Base-by-base conservation (phyloP, 306 rosid genomes). In the Cucurbita argyrosperma region DNA sequence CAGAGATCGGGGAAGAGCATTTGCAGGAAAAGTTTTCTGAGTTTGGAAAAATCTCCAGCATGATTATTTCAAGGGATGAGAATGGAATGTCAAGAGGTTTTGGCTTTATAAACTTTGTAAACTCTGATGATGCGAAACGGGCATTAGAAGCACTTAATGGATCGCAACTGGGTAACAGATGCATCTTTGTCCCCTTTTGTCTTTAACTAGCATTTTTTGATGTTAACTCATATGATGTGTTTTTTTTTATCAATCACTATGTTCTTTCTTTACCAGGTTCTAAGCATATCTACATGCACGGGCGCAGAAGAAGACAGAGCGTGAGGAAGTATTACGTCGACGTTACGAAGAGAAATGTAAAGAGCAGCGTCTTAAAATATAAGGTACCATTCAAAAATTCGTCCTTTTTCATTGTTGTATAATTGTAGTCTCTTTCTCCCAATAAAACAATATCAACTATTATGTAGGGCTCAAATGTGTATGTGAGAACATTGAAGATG, bases 241-340 rank as follows among this genome's bases (percentile, higher is more conserved):
- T 74, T 18, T 43, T 43, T 19, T 62, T 72, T 62, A 53, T 43
- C 42, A n/a, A n/a, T 68, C 30, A 77, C 54, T 39, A 21, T 49
- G 79, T 69, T 59, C 68, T 74, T 81, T 38, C 76, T 40, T 71
- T 45, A 79, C 72, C 81, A 92, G 96, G 96, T 75, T 87, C 96
- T 72, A 86, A 87, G 87, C 67, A 72, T 83, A 88, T 92, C 26
- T 92, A 88, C 70, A 96, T 88, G 91, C 92, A 51, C 84, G 91
- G 85, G 98, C 96, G 76, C 96, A 90, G 74, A 92, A 88, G 82
- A 88, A 83, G n/a, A 84, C 89, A 7, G 98, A 92, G 80, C 98
- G 96, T 9, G 85, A 87, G 83, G 96, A 83, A 77, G 74, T 90
- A 72, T 80, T 92, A 83, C 84, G 79, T 54, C 81, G 56, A 62